Evolutionary conservation across 2,329 filamentous ascomycete species (phyloP), one percentile per base, ranked within the genome.

Genomic region (Ceratocystis cubensis): DNA sequence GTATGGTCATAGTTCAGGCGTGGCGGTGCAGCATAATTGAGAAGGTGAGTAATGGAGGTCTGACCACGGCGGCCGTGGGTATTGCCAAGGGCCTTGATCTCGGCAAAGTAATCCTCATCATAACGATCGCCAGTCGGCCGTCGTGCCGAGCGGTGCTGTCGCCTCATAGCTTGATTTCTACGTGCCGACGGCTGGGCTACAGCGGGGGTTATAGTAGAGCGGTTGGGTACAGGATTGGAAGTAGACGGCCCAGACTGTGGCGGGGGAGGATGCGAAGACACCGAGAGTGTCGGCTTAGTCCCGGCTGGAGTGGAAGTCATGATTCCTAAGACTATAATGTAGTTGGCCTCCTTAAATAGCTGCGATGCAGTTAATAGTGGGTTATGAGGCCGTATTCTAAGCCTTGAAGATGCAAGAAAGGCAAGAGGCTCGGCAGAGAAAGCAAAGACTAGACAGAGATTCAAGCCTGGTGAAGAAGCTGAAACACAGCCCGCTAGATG

Each of bases 31-130:
- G 88, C 86, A 76, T 96, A 96, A 78, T 93, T 93, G 81, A 99
- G 89, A 67, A 99, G 79, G 76, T 99, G 94, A 50, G 94, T 97
- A 74, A 99, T 99, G 72, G 90, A 96, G 65, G 91, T 96, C 76
- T 96, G 93, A 65, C 94, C 94, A 72, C 94, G 90, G 68, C 94
- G 87, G 73, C 81, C 82, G n/a, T 79, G 80, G 13, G 81, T 75
- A 70, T 84, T 84, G 67, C 81, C 78, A 67, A 84, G 75, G 22
- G 81, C 82, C 70, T 81, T 77, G 69, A 92, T 81, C 79, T 96
- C 91, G 70, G 86, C 91, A 83, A 95, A 87, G 72, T 84, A 85
- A 83, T 96, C 91, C 78, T 96, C 91, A 74, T 88, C 82, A 7
- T 72, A 70, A 28, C 71, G 71, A 64, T 71, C 70, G 50, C 71